Conservation (phyloP, 129 eudicot genomes). For the Logfia minima region DNA sequence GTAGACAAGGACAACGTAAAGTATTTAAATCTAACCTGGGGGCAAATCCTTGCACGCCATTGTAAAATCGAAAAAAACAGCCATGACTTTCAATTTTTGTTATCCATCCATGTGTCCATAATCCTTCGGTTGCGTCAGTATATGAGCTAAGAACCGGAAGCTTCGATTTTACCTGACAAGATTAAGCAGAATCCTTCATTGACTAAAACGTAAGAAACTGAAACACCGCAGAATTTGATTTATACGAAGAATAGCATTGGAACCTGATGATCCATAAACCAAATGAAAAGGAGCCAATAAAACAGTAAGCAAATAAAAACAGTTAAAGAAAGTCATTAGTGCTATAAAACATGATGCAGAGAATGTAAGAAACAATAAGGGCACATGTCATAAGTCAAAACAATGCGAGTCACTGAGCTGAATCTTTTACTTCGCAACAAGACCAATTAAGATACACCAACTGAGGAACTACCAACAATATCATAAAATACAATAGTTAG, state of each 20-base stretch:
- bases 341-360: background rate
- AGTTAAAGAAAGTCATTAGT: background rate
- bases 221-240: background rate
- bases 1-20: background rate
- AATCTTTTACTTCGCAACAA: too few species aligned
- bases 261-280: background rate
- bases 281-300: background rate
- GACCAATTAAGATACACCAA: too few species aligned
- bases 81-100: constrained; percentile 89
- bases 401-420: background rate
- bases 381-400: background rate
- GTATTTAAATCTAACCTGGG: constrained; percentile 59
- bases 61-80: constrained; percentile 88
- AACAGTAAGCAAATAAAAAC: background rate
- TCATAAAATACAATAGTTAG: background rate
- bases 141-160: constrained; percentile 72
- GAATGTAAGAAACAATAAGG: background rate
- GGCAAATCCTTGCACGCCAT: constrained; percentile 93
- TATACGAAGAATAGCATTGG: background rate
- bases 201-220: background rate
- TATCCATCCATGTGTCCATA: constrained; percentile 96
- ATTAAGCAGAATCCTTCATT: constrained; percentile 17
- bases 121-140: constrained; percentile 86
- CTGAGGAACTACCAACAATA: background rate
- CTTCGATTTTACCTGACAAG: constrained; percentile 82